Base-by-base conservation (phyloP, 1,284 basidiomycete species). In the Pyrrhoderma noxium region DNA sequence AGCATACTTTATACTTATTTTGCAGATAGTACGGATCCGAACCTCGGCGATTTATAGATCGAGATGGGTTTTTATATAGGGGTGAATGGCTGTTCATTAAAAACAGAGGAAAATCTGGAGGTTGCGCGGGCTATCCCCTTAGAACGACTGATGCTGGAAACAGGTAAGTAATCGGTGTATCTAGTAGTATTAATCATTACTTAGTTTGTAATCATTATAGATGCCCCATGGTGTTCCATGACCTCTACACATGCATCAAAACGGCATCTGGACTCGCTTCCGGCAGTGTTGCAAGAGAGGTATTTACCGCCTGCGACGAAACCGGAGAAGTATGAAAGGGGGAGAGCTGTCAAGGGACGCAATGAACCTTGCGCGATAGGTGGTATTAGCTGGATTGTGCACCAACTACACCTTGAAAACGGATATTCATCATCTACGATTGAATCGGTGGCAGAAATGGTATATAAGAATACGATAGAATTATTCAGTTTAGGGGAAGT, bases 71-170 rank as follows among this genome's bases (percentile, higher is more conserved):
- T 89, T 60, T 76, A 84, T 61, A 75, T 91, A 51, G 66, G 76
- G 75, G 66, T 91, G 50, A 93, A 93, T 58, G 90, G 91, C 0
- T 93, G 92, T 64, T 85, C 84, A 2, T 67, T 95, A 57, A 94
- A 93, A 67, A 90, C 87, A 0, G 71, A 75, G 37, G 81, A 84
- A 45, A 89, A 89, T 59, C 67, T 94, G 0, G 67, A 74, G 1
- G 74, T 79, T 1, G 73, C 80, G 7, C 76, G 76, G 52, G 64
- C 71, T 2, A 78, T 94, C 23, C 83, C 76, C 1, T 70, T 79
- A 2, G 79, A 84, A 27, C 72, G 71, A 51, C 66, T 95, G 44
- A 71, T 93, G 70, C 70, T 95, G 9, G 92, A 95, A 65, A 93
- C 89, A 42, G 85, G 88, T 82, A 25, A 13, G 39, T 19, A 37